These are phyloP conservation scores for Candolleomyces efflorescens DNA, from an alignment of 768 basidiomycete genomes.

Conservation along the genomic window DNA sequence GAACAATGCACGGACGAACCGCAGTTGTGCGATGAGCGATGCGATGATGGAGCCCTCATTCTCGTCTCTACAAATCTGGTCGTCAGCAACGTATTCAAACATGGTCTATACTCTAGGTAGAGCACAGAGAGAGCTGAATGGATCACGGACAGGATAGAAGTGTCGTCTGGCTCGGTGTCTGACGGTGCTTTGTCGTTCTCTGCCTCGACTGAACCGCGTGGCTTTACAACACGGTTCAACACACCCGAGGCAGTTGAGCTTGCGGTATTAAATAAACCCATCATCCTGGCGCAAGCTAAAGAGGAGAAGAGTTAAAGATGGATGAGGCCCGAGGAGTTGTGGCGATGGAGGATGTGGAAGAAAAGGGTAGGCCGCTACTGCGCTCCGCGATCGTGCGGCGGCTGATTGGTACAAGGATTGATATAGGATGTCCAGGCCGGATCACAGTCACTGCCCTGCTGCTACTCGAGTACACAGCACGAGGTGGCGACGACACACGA, in stretches of 20 bases:
- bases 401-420: background rate
- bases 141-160: slow-evolving; percentile 71
- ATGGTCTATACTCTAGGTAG: background rate
- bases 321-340: background rate
- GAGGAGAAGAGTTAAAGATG: background rate
- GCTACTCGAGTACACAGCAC: too few relatives aligned
- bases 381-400: background rate
- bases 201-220: slow-evolving; percentile 60
- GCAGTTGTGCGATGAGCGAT: slow-evolving; percentile 84
- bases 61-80: slow-evolving; percentile 63
- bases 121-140: slow-evolving; percentile 11
- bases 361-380: background rate
- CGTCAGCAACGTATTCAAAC: slow-evolving; percentile 1
- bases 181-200: slow-evolving; percentile 71
- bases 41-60: slow-evolving; percentile 89
- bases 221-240: slow-evolving; percentile 49
- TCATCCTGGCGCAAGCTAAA: slow-evolving; percentile 43
- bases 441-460: background rate
- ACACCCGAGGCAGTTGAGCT: slow-evolving; percentile 54
- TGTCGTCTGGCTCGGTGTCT: slow-evolving; percentile 86
- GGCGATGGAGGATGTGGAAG: slow-evolving; percentile 2
- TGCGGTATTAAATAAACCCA: slow-evolving; percentile 59
- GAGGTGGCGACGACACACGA: background rate
- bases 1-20: slow-evolving; percentile 36
- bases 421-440: background rate